Conservation (phyloP, 768 basidiomycete genomes). For the Phaeotremella fagi region DNA sequence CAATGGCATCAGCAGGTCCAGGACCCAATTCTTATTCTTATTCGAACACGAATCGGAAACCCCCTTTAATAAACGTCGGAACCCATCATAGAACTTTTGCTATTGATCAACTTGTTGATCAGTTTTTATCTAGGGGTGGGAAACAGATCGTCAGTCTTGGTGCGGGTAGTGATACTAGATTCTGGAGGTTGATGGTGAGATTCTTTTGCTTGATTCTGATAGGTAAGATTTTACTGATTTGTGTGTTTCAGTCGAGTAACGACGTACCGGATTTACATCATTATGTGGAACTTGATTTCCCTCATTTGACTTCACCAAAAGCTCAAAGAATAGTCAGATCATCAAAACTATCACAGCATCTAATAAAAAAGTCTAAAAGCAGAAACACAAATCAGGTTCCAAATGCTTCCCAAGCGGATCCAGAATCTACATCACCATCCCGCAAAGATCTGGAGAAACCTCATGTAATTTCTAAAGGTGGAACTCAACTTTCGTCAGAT, state of each 20-base stretch:
- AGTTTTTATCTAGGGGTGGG: slow-evolving; percentile 58
- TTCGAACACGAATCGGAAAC: slow-evolving; percentile 49
- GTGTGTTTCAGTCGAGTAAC: too few species aligned
- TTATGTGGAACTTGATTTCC: slow-evolving; percentile 89
- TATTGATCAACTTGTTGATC: slow-evolving; percentile 68
- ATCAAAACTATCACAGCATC: slow-evolving; percentile 16
- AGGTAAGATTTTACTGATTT: too few species aligned
- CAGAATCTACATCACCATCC: background rate
- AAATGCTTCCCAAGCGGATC: too few species aligned
- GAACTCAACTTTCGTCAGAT: slow-evolving; percentile 54
- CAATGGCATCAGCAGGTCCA: background rate
- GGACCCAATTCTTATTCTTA: background rate
- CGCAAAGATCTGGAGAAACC: slow-evolving; percentile 4
- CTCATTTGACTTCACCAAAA: slow-evolving; percentile 77
- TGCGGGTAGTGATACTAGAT: slow-evolving; percentile 91
- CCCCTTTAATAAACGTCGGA: slow-evolving; percentile 92
- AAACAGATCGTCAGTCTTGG: slow-evolving; percentile 92
- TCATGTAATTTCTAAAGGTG: slow-evolving; percentile 34
- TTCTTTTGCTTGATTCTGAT: slow-evolving; percentile 32
- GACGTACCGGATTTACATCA: slow-evolving; percentile 53
- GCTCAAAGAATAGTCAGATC: slow-evolving; percentile 42
- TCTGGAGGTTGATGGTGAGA: slow-evolving; percentile 83
- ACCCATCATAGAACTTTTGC: slow-evolving; percentile 79
- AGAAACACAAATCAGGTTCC: too few species aligned
- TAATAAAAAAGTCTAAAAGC: too few species aligned